Evolutionary conservation across 441 rosid genomes (phyloP).

Genomic region (Eruca vesicaria): DNA sequence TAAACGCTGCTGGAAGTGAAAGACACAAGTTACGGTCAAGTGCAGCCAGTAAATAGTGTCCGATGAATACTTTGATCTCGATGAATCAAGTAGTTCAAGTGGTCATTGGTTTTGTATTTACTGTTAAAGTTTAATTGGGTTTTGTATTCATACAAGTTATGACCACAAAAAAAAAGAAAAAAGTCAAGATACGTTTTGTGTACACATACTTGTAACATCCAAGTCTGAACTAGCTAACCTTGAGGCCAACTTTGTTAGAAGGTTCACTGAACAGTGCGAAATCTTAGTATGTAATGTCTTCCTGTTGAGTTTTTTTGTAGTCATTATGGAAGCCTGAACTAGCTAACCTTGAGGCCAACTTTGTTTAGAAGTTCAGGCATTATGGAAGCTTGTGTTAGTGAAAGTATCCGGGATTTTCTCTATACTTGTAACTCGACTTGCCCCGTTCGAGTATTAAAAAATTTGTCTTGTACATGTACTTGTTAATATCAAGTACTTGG

Average conservation of each 20-base stretch:
- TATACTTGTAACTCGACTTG: too few species aligned
- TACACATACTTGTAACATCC: background rate
- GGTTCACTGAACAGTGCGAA: background rate
- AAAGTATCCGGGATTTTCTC: too few species aligned
- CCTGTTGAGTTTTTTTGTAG: background rate
- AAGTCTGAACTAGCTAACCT: background rate
- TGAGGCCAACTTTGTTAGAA: background rate
- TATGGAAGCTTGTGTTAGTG: too few species aligned
- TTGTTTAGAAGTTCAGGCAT: too few species aligned
- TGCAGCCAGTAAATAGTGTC: too few species aligned
- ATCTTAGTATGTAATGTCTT: background rate
- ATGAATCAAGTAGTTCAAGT: background rate
- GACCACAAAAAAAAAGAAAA: background rate
- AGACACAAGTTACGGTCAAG: too few species aligned
- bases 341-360: too few species aligned
- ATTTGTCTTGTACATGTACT: too few species aligned
- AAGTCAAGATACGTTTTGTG: background rate
- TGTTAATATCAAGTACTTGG: too few species aligned
- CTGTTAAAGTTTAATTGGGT: background rate
- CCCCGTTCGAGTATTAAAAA: too few species aligned
- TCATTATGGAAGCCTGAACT: too few species aligned
- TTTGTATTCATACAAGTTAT: background rate
- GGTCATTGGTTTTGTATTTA: background rate
- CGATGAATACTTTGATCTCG: background rate
- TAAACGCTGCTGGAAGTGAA: too few species aligned